Base-by-base conservation (phyloP, 2,329 filamentous ascomycete genomes). In the Cadophora sp. region DNA sequence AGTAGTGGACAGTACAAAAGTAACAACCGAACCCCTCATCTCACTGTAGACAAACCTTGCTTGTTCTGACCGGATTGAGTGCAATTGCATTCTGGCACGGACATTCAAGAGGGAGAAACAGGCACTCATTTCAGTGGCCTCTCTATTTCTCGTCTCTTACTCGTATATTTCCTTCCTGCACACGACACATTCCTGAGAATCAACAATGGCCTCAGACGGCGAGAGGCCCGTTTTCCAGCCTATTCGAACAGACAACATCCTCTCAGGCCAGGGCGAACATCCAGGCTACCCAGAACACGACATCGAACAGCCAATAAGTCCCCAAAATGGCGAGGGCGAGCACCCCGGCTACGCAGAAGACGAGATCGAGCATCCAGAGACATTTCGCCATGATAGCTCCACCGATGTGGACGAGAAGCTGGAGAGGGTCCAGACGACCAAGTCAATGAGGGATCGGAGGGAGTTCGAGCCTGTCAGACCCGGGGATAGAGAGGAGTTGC, bases 401-500 rank as follows among this genome's bases (percentile, higher is more conserved):
- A 66, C 66, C 8, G 68, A 72, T 53, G 6, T 64, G 4, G 69
- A 71, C n/a, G 69, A 65, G 2, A 31, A 68, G 14, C 60, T 73
- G 16, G 14, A 65, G 22, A 55, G 70, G 40, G 67, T 58, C 9
- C 40, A 65, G 22, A 74, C 71, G 0, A 72, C 56, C 19, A 68
- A 64, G 53, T 73, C 73, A 3, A 55, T 29, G 11, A 65, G 66
- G 43, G 72, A 73, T 50, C 64, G 68, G 55, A 59, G 68, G 37
- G 27, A 65, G 24, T 77, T 75, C 37, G 70, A 73, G 56, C 70
- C 74, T 22, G 73, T 77, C 31, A 59, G 56, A 6, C 4, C 64
- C 26, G 74, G 73, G 11, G 76, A 77, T 62, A 68, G 73, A 51
- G 73, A 69, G 29, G 67, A 77, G 43, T 53, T 78, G 16, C 16